Percentiles rank a stretch among this genome's conserved stretches.
Conservation (phyloP, 2,329 filamentous ascomycete genomes). For the Aspergillus tubingensis region DNA sequence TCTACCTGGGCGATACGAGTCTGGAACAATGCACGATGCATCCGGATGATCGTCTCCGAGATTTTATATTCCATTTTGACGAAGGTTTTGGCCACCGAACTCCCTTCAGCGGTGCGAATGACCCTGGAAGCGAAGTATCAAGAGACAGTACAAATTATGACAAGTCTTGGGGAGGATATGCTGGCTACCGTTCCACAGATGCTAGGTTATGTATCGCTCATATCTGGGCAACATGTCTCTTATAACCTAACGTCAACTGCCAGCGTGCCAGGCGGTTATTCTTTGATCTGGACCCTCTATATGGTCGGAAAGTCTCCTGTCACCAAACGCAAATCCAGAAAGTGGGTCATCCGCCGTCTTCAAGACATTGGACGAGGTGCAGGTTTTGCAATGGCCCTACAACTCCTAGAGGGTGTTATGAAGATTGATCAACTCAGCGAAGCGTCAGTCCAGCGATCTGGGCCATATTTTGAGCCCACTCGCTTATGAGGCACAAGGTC, state of each 20-base stretch:
- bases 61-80: slow-evolving; percentile 18
- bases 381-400: slow-evolving; percentile 18
- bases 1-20: slow-evolving; percentile 22
- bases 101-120: background rate
- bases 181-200: slow-evolving; percentile 26
- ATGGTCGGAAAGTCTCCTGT: slow-evolving; percentile 16
- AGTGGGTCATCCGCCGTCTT: slow-evolving; percentile 20
- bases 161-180: slow-evolving; percentile 19
- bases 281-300: slow-evolving; percentile 22
- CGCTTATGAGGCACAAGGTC: background rate
- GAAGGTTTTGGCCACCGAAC: slow-evolving; percentile 13
- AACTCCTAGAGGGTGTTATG: slow-evolving; percentile 15
- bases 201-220: slow-evolving; percentile 16
- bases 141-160: slow-evolving; percentile 14
- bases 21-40: slow-evolving; percentile 25
- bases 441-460: background rate
- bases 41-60: slow-evolving; percentile 24
- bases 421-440: slow-evolving; percentile 11
- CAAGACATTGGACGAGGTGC: slow-evolving; percentile 11
- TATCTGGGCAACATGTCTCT: background rate
- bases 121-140: slow-evolving; percentile 8
- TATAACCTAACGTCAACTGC: background rate
- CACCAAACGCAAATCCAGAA: slow-evolving; percentile 5
- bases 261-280: slow-evolving; percentile 20
- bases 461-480: background rate